These are phyloP conservation scores for Syzygium aqueum DNA, from an alignment of 345 rosid genomes.

Conservation along the genomic window DNA sequence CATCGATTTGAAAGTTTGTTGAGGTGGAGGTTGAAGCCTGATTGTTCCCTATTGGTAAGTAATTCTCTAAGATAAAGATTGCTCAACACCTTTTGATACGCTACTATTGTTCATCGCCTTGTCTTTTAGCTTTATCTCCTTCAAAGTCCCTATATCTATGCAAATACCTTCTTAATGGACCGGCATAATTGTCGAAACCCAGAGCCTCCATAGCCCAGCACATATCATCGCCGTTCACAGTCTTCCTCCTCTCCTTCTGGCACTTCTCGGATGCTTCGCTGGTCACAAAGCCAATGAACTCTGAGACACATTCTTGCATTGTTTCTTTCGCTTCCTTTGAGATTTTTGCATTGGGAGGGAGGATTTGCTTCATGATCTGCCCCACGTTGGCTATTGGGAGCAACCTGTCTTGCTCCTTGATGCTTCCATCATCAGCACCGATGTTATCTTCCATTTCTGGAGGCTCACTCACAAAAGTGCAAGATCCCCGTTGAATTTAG, in stretches of 20 bases:
- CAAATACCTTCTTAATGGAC: constrained; percentile 39
- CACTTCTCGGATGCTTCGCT: constrained; percentile 71
- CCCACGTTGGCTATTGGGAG: constrained; percentile 75
- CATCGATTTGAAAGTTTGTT: not conserved
- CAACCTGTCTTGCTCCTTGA: constrained; percentile 33
- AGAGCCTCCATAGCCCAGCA: constrained; percentile 61
- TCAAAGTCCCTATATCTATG: constrained; percentile 53
- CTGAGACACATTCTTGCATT: constrained; percentile 70
- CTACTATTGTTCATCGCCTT: not conserved
- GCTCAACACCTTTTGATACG: not conserved
- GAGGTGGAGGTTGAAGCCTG: not conserved
- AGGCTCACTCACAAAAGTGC: not conserved
- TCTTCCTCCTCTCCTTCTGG: constrained; percentile 66
- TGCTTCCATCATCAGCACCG: not conserved
- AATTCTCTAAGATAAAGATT: not conserved
- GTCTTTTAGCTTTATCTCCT: constrained; percentile 13
- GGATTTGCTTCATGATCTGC: constrained; percentile 55
- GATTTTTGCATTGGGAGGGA: constrained; percentile 63
- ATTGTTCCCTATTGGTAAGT: not conserved
- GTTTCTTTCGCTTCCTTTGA: constrained; percentile 71
- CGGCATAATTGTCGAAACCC: constrained; percentile 58
- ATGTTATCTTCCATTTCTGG: not conserved
- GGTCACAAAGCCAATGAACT: constrained; percentile 69
- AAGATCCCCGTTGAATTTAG: not conserved
- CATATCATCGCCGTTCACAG: constrained; percentile 65